phyloP scores from a whole-genome alignment of 305 asterid genomes.

The Plantago coronopus region DNA sequence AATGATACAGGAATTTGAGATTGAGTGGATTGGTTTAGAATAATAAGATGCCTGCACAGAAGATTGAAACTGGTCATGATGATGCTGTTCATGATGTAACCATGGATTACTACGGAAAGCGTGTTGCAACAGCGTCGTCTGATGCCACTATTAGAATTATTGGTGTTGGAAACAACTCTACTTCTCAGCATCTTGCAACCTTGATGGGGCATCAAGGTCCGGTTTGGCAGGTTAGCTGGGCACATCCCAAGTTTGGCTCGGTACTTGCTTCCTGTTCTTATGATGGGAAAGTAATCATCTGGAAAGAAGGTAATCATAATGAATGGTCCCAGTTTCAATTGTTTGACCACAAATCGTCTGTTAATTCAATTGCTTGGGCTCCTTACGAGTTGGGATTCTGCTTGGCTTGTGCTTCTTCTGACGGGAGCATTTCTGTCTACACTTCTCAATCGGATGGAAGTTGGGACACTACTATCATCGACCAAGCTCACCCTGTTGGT shows the following conservation, averaged over 20 bases:
- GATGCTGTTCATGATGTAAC: slow-evolving; percentile 80
- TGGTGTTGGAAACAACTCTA: slow-evolving; percentile 59
- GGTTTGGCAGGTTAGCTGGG: slow-evolving; percentile 96
- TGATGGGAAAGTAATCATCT: slow-evolving; percentile 79
- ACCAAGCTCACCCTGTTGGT: slow-evolving; percentile 94
- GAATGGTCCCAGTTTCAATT: slow-evolving; percentile 75
- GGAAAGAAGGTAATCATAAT: slow-evolving; percentile 80
- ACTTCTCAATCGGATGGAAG: slow-evolving; percentile 63
- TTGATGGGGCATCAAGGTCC: slow-evolving; percentile 83
- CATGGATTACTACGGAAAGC: slow-evolving; percentile 92
- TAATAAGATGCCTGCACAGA: slow-evolving; percentile 68
- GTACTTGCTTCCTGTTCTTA: slow-evolving; percentile 83
- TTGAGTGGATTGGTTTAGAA: not conserved
- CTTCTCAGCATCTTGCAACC: slow-evolving; percentile 83
- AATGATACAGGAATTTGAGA: slow-evolving; percentile 25
- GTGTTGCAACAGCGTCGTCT: slow-evolving; percentile 85
- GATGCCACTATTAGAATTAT: slow-evolving; percentile 71
- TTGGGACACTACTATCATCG: slow-evolving; percentile 76
- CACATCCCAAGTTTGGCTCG: slow-evolving; percentile 88
- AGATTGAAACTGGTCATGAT: slow-evolving; percentile 89
- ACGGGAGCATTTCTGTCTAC: slow-evolving; percentile 71
- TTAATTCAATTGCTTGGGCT: slow-evolving; percentile 89
- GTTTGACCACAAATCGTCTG: slow-evolving; percentile 80
- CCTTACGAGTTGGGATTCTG: slow-evolving; percentile 87
- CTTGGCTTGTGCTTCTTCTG: slow-evolving; percentile 90